Base-by-base conservation (phyloP, 176 grass and related monocot genomes). In the Rhynchospora breviuscula region DNA sequence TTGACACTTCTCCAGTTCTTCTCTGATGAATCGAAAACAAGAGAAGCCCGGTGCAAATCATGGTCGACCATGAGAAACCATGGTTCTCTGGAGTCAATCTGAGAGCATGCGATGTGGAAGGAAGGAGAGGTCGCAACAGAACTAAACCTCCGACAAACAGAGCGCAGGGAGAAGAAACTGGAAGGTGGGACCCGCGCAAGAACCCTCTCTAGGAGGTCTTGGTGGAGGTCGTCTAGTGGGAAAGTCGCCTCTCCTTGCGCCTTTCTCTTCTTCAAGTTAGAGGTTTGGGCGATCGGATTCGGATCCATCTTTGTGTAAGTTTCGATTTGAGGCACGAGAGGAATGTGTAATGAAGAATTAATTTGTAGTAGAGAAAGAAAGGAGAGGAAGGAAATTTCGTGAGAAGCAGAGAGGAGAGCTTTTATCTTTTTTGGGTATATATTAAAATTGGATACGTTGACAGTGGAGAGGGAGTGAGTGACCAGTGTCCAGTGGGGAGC, bases 61-160 rank as follows among this genome's bases (percentile, higher is more conserved):
- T 77, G 88, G 11, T 88, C 65, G 5, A 95, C 88, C 91, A 99
- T 91, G 83, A 99, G 93, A 66, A 99, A 95, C 93, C 91, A 99
- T 0, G 91, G 97, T 62, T 95, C 91, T 2, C 93, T 79, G 0
- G 22, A 23, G 6, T 65, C 46, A 44, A 90, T 85, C 26, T 87
- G 70, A 6, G 89, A 84, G 88, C 97, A 99, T 48, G 93, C 88
- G 29, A 86, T 54, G 53, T 87, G 85, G 87, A 99, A 99, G 1
- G 91, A 87, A 12, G 63, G 65, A 26, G 93, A 93, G 8, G 31
- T 65, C 8, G 89, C 86, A 11, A 90, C 89, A 0, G 88, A 47
- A 74, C 77, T 79, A 88, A 93, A 99, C 5, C 84, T 87, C 6
- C 85, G 82, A 79, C 89, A 99, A 4, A 99, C 89, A 12, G 80